Evolutionary conservation across 176 grass and related monocot species (phyloP).

Genomic region (Aechmea fasciata): DNA sequence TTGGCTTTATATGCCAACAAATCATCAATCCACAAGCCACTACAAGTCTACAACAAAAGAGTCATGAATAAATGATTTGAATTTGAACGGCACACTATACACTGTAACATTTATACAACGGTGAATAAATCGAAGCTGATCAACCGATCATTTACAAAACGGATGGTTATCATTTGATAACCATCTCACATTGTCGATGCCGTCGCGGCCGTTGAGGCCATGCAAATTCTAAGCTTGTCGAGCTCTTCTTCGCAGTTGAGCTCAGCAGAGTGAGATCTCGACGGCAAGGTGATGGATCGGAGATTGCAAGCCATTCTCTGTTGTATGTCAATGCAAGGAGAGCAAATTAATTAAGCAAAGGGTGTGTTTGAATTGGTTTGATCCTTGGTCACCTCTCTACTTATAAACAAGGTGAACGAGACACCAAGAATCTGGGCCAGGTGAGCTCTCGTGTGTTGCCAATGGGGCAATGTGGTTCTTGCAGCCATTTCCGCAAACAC

Average conservation of each 20-base stretch:
- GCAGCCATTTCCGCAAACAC: not conserved
- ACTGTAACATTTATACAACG: not conserved
- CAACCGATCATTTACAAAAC: not conserved
- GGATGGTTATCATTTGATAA: not conserved
- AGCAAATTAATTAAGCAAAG: not conserved
- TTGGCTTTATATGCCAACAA: too few species aligned
- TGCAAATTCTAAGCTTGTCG: constrained; percentile 23
- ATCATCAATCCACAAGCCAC: too few species aligned
- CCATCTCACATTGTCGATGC: constrained; percentile 16
- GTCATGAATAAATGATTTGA: not conserved
- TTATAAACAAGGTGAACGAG: not conserved
- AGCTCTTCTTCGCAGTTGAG: constrained; percentile 29
- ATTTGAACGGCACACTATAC: not conserved
- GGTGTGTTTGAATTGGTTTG: not conserved
- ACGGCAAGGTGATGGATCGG: constrained; percentile 36
- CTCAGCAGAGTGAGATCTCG: constrained; percentile 20
- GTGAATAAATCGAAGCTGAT: not conserved
- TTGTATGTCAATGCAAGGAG: too few species aligned
- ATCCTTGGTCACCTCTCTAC: not conserved
- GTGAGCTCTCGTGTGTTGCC: not conserved
- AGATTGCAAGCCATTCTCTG: constrained; percentile 42
- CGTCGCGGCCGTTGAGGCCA: constrained; percentile 10
- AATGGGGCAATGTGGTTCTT: not conserved
- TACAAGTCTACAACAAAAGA: too few species aligned
- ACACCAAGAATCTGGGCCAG: not conserved